Percentiles rank a stretch among this genome's conserved stretches.
Conservation (phyloP, 306 rosid species). For the Astragalus membranaceus region DNA sequence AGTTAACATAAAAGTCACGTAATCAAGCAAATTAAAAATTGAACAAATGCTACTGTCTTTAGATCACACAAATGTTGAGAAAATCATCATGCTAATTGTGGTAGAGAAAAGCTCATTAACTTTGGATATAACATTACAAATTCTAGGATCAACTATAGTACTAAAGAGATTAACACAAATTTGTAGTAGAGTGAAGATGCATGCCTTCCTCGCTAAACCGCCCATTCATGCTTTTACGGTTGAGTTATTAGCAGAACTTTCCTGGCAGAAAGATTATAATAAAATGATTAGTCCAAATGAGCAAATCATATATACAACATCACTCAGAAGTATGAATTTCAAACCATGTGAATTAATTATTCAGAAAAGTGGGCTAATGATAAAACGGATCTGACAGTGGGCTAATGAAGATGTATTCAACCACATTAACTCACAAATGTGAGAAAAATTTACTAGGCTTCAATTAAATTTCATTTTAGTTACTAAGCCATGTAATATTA, state of each 20-base stretch:
- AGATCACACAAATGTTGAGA: conserved; percentile 4
- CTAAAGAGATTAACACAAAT: conserved; percentile 1
- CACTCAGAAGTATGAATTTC: background rate
- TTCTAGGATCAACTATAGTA: conserved; percentile 13
- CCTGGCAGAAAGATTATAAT: conserved; percentile 25
- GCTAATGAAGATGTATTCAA: too few relatives aligned
- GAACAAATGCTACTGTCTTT: background rate
- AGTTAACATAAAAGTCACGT: background rate
- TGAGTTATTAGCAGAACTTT: conserved; percentile 20
- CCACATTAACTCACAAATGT: too few relatives aligned
- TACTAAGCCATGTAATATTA: background rate
- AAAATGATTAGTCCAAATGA: conserved; percentile 11
- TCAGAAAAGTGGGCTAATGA: background rate
- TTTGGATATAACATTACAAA: conserved; percentile 1
- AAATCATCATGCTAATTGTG: background rate
- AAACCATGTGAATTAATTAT: background rate
- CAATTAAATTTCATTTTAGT: background rate
- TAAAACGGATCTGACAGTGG: too few relatives aligned
- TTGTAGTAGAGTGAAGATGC: conserved; percentile 11
- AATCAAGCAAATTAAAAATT: background rate
- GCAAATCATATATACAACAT: background rate
- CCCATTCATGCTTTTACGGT: conserved; percentile 12
- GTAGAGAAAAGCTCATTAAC: background rate
- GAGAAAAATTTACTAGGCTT: background rate
- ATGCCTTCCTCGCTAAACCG: conserved; percentile 15